Percentiles rank a stretch among this genome's conserved stretches.
These are phyloP conservation scores for Diutina mesorugosa DNA, from an alignment of 1,139 yeast species.

Conservation along the genomic window DNA sequence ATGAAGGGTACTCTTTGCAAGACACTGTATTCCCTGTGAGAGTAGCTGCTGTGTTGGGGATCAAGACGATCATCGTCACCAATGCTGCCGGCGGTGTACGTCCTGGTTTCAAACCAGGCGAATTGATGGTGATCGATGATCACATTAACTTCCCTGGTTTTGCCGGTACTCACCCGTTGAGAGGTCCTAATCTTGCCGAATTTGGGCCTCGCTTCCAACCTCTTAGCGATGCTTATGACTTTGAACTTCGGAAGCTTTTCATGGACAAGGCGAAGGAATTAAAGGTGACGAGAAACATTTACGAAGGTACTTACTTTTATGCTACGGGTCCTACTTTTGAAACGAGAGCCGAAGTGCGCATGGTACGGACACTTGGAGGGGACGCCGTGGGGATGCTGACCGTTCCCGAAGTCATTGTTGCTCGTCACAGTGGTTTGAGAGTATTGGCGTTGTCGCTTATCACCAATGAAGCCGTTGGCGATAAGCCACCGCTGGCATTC, in stretches of 20 bases:
- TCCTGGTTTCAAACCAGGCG: conserved; percentile 59
- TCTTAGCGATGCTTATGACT: conserved; percentile 80
- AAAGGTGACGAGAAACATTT: conserved; percentile 44
- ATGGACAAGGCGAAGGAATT: conserved; percentile 40
- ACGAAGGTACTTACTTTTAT: conserved; percentile 79
- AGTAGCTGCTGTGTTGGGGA: conserved; percentile 53
- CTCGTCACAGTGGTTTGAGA: conserved; percentile 73
- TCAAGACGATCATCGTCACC: conserved; percentile 57
- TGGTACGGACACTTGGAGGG: conserved; percentile 62
- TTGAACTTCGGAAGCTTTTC: conserved; percentile 48
- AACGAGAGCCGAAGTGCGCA: conserved; percentile 82
- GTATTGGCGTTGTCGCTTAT: conserved; percentile 79
- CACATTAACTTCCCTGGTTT: conserved; percentile 88
- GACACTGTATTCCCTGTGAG: conserved; percentile 83
- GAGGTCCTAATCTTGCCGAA: conserved; percentile 72
- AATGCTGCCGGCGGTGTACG: conserved; percentile 94
- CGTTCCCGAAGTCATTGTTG: conserved; percentile 89
- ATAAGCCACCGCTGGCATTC: conserved; percentile 63
- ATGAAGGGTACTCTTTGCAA: conserved; percentile 76
- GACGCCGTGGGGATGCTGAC: conserved; percentile 98
- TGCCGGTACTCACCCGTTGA: conserved; percentile 75
- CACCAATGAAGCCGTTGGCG: conserved; percentile 71
- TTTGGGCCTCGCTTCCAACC: conserved; percentile 86
- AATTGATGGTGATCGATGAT: conserved; percentile 78
- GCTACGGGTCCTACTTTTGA: conserved; percentile 95